Evolutionary conservation across 768 basidiomycete genomes (phyloP), one percentile per base, ranked within the genome.

Genomic region (Filobasidium floriforme): DNA sequence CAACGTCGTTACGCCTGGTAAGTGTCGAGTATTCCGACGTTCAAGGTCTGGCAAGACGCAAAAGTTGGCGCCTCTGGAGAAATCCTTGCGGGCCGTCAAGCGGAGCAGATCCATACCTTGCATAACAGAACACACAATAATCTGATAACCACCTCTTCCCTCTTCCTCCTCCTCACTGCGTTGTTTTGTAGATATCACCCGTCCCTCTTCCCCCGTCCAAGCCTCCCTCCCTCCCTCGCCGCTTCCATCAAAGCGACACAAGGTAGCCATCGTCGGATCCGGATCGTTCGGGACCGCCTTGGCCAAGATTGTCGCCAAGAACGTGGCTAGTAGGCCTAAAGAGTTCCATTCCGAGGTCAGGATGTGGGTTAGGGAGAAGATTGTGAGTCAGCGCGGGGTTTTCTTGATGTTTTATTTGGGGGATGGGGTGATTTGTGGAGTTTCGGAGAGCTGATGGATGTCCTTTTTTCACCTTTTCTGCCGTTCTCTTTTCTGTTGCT

Each of bases 351-450:
- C 70, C 40, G 73, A 78, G 55, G 80, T 82, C 41, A 72, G 72
- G 63, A 82, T 82, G 79, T 82, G 81, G 81, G 80, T 81, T 37
- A 73, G 75, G 60, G 79, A 82, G 72, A 81, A 82, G 74, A 72
- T 79, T 65, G 80, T 80, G 57, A 69, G 77, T 71, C 1, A 19
- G 9, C 1, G 49, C 19, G 41, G 15, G 10, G 19, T 22, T 60
- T 6, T 18, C 11, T 7, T 19, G 24, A 51, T 14, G 40, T 60
- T 28, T 26, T 14, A 5, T 55, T 55, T n/a, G 52, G 10, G n/a
- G n/a, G 22, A 28, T 11, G 22, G 11, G 52, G 55, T 57, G 26
- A 37, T 24, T 57, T 14, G 26, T 57, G 55, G 52, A n/a, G n/a
- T 14, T 57, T 4, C 44, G 6, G 22, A 19, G 11, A 1, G 43